Evolutionary conservation across 2,329 filamentous ascomycete genomes (phyloP).

Genomic region (Arthrinium phaeospermum): DNA sequence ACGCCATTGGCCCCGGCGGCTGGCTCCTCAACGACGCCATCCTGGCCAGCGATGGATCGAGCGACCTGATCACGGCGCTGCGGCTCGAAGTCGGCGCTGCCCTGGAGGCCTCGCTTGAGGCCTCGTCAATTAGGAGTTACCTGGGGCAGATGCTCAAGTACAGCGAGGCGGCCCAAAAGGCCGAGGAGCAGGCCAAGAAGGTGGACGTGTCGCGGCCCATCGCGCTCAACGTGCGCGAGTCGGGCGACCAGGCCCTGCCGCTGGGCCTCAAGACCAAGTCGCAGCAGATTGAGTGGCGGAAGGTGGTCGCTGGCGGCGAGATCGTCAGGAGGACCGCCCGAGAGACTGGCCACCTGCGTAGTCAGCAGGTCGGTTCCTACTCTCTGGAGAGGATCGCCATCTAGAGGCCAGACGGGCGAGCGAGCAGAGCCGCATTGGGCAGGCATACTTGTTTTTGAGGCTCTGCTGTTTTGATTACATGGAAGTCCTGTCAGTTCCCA

Average conservation of each 20-base stretch:
- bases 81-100: slow-evolving; percentile 73
- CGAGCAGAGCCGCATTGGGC: neutral
- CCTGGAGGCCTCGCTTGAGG: slow-evolving; percentile 74
- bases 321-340: slow-evolving; percentile 70
- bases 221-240: slow-evolving; percentile 49
- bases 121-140: slow-evolving; percentile 66
- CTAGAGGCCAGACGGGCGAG: slow-evolving; percentile 41
- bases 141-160: slow-evolving; percentile 71
- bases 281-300: slow-evolving; percentile 53
- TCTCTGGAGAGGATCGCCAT: slow-evolving; percentile 79
- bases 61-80: slow-evolving; percentile 69
- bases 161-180: slow-evolving; percentile 46
- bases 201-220: slow-evolving; percentile 50
- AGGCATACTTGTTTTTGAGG: neutral
- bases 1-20: slow-evolving; percentile 75
- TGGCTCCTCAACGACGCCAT: slow-evolving; percentile 71
- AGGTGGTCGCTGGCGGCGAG: slow-evolving; percentile 73
- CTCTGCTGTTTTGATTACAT: neutral
- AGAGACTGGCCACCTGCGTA: slow-evolving; percentile 78
- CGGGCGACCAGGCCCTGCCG: slow-evolving; percentile 62
- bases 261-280: slow-evolving; percentile 71
- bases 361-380: slow-evolving; percentile 81
- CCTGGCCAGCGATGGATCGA: slow-evolving; percentile 58
- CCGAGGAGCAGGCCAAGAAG: slow-evolving; percentile 28
- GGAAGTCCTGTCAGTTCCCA: neutral